Conservation (phyloP, 2,329 filamentous ascomycete species). For the Chaetomium strumarium region DNA sequence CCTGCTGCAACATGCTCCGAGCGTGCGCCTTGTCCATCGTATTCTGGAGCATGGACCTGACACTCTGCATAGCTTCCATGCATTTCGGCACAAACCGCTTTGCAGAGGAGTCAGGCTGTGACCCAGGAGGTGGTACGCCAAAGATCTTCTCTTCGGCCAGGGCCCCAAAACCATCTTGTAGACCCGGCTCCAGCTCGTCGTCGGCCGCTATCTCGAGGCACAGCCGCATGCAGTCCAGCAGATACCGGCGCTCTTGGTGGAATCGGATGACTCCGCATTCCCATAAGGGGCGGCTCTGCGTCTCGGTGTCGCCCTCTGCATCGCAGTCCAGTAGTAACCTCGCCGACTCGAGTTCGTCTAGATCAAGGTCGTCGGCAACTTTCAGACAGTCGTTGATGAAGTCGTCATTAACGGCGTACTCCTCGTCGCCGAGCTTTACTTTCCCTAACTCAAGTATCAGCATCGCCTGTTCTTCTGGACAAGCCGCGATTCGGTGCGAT, state of each 20-base stretch:
- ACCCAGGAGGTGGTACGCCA: constrained; percentile 40
- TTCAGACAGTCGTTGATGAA: constrained; percentile 79
- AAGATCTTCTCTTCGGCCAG: constrained; percentile 54
- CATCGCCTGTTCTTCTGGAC: not conserved
- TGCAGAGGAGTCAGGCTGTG: constrained; percentile 37
- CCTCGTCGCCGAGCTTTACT: constrained; percentile 62
- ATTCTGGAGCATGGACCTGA: constrained; percentile 70
- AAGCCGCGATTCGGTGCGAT: not conserved
- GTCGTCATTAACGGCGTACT: constrained; percentile 77
- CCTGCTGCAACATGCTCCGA: constrained; percentile 66
- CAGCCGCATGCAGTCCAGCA: constrained; percentile 78
- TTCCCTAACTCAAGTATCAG: constrained; percentile 51
- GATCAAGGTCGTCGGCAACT: constrained; percentile 79
- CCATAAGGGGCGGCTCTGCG: constrained; percentile 65
- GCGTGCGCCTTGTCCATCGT: constrained; percentile 72
- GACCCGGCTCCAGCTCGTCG: constrained; percentile 44
- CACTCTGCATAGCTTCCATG: constrained; percentile 66
- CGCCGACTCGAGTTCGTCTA: constrained; percentile 84
- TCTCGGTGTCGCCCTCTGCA: constrained; percentile 60
- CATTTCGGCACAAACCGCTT: constrained; percentile 68
- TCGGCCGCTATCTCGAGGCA: constrained; percentile 66
- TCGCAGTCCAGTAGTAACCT: constrained; percentile 68
- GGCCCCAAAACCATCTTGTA: constrained; percentile 45
- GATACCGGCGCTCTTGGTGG: constrained; percentile 75
- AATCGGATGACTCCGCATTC: constrained; percentile 81